Base-by-base conservation (phyloP, 352 stramenopile species). In the Pythium sukuiense region DNA sequence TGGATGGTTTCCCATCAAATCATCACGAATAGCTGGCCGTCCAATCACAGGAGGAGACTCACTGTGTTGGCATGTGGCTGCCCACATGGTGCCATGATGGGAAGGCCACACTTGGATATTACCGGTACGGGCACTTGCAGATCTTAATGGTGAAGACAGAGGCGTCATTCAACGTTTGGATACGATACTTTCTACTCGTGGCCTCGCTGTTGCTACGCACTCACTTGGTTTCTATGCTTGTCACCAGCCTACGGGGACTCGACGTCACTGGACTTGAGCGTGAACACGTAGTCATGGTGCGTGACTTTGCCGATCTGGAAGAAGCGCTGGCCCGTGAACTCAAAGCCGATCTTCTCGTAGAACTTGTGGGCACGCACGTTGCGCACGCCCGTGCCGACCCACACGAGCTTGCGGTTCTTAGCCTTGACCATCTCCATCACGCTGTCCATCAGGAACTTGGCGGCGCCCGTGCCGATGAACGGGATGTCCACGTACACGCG, bases 291-390 rank as follows among this genome's bases (percentile, higher is more conserved):
- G 59, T 65, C 59, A 9, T 50, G 59, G 59, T 59, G 59, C 26
- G 50, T 27, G 41, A 50, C 63, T 1, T 33, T 43, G 33, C 58
- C 67, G 56, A 75, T 61, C 39, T 57, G 35, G 61, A 71, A 79
- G 9, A 61, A 48, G 26, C 69, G 72, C 56, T 68, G 57, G 26
- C 72, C 72, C 13, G 64, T 70, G 55, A 76, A 48, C 8, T 48
- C 56, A 26, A 79, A 79, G 55, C 69, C 65, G 59, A 69, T 68
- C 59, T 76, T 76, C 55, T 60, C 7, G 69, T 79, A 79, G 52
- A 79, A 79, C 43, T 41, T 61, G 30, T 79, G 72, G n/a, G 72
- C 72, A 46, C 64, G 68, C 20, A 67, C 13, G 59, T 73, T 79
- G 49, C 74, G 39, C 24, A 76, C 60, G 54, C 67, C 69, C 11